phyloP scores from a whole-genome alignment of 2,329 filamentous ascomycete species.

The Trichocomaceae sp. region DNA sequence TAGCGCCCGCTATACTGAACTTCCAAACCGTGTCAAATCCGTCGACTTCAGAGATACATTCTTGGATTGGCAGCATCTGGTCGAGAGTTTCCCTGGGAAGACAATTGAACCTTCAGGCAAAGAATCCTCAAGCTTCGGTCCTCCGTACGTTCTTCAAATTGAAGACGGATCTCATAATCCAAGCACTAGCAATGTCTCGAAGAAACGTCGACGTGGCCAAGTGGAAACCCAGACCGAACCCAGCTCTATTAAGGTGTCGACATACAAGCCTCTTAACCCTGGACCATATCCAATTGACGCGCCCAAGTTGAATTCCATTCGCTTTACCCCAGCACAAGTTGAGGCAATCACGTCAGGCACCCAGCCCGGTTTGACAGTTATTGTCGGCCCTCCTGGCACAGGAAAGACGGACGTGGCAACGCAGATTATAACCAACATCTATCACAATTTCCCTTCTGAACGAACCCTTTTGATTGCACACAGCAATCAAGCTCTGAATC shows the following conservation, averaged over 20 bases:
- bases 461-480: slow-evolving; percentile 89
- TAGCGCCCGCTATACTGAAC: slow-evolving; percentile 74
- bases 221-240: slow-evolving; percentile 58
- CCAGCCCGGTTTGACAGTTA: slow-evolving; percentile 86
- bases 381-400: slow-evolving; percentile 91
- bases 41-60: slow-evolving; percentile 94
- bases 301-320: slow-evolving; percentile 72
- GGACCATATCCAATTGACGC: slow-evolving; percentile 84
- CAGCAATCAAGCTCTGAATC: slow-evolving; percentile 95
- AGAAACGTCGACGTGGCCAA: slow-evolving; percentile 77
- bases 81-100: slow-evolving; percentile 83
- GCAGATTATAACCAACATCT: slow-evolving; percentile 97
- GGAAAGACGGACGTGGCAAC: slow-evolving; percentile 99
- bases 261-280: slow-evolving; percentile 80
- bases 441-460: slow-evolving; percentile 93
- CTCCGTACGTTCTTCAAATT: slow-evolving; percentile 78
- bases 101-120: slow-evolving; percentile 72
- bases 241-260: slow-evolving; percentile 72
- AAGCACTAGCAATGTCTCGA: slow-evolving; percentile 58
- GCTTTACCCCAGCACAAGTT: slow-evolving; percentile 85
- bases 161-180: slow-evolving; percentile 48
- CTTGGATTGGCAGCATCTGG: slow-evolving; percentile 86
- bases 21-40: slow-evolving; percentile 68
- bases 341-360: slow-evolving; percentile 91
- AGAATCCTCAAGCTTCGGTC: slow-evolving; percentile 66